phyloP scores from a whole-genome alignment of 2,329 filamentous ascomycete species.

The Apiospora arundinis region DNA sequence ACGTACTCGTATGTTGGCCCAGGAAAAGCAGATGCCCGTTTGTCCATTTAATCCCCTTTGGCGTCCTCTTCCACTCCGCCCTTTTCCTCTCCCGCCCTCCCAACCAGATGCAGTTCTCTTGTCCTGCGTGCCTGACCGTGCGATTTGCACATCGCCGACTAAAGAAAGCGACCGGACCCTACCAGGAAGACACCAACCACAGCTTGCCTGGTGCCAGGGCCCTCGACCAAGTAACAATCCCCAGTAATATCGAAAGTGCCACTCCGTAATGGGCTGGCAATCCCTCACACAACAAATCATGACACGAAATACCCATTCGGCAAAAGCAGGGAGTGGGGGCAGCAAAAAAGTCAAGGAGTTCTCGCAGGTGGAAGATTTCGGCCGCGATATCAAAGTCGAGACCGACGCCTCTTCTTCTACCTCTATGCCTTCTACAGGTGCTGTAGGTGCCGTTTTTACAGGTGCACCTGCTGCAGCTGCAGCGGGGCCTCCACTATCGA shows the following conservation, averaged over 20 bases:
- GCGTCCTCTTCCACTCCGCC: not conserved
- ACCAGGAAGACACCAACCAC: not conserved
- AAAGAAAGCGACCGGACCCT: not conserved
- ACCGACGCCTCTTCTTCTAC: not conserved
- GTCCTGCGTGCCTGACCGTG: not conserved
- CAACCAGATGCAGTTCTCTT: conserved; percentile 1
- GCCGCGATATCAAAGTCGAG: not conserved
- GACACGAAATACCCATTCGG: not conserved
- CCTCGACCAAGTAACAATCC: not conserved
- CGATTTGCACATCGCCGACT: conserved; percentile 1
- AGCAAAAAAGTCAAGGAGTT: not conserved
- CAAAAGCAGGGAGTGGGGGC: not conserved
- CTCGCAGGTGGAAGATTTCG: conserved; percentile 5
- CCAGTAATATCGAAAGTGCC: no score
- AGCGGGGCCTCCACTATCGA: not conserved
- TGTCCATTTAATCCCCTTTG: not conserved
- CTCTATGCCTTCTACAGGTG: no score
- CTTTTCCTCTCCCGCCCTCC: not conserved
- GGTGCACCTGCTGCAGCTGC: no score
- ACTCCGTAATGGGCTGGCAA: conserved; percentile 5
- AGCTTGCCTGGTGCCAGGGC: not conserved
- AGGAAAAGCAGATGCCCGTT: not conserved
- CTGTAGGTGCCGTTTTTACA: no score
- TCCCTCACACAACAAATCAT: not conserved
- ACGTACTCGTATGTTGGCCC: conserved; percentile 7